Conservation (phyloP, 2,329 filamentous ascomycete genomes). For the Dissoconium aciculare region DNA sequence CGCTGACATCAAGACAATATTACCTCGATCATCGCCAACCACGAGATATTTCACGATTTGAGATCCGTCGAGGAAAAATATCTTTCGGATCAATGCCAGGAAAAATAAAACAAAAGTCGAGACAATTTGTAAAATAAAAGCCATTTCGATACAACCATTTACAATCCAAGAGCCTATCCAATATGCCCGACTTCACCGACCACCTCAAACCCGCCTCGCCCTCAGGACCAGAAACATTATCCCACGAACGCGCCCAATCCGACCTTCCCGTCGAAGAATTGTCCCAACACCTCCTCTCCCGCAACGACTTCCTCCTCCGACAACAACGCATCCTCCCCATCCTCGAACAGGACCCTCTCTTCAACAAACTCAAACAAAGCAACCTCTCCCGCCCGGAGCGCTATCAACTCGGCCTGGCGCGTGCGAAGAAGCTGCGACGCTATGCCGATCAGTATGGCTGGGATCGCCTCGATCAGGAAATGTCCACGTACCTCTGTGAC, state of each 20-base stretch:
- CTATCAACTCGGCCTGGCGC: constrained; percentile 38
- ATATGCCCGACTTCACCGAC: constrained; percentile 37
- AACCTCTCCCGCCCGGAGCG: constrained; percentile 38
- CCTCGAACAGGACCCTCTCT: constrained; percentile 33
- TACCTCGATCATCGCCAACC: too few species aligned
- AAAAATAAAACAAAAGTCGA: too few species aligned
- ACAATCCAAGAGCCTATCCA: too few species aligned
- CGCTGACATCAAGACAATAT: too few species aligned
- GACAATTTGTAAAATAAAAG: too few species aligned
- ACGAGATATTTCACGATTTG: too few species aligned
- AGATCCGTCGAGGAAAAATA: too few species aligned
- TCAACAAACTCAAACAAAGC: constrained; percentile 36
- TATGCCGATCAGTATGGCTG: constrained; percentile 33
- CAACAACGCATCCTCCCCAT: constrained; percentile 34
- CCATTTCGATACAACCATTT: too few species aligned
- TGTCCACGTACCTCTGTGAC: constrained; percentile 39
- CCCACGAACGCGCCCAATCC: constrained; percentile 32
- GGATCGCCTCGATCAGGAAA: constrained; percentile 36
- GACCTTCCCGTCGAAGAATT: constrained; percentile 31
- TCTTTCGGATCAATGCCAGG: too few species aligned
- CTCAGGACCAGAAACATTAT: constrained; percentile 33
- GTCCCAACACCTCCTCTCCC: constrained; percentile 32
- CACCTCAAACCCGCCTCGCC: constrained; percentile 31
- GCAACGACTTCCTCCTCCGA: constrained; percentile 34
- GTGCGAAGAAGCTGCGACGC: constrained; percentile 37